Evolutionary conservation across 768 basidiomycete genomes (phyloP).

Genomic region (Cyclocybe aegerita): DNA sequence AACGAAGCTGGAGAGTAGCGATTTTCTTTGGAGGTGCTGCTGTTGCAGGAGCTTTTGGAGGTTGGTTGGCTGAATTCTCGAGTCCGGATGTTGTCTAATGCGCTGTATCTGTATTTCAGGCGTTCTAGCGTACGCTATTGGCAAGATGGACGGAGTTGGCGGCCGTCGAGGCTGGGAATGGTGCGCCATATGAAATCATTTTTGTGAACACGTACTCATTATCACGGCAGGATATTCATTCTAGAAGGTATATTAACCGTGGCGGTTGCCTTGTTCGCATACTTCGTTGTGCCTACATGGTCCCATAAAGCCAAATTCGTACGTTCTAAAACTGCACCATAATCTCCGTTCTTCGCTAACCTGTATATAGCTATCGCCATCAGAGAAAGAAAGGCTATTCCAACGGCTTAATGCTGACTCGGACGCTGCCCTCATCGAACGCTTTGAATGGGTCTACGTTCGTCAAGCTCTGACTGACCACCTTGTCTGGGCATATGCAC

Average conservation of each 20-base stretch:
- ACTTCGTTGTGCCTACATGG: conserved; percentile 60
- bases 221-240: conserved; percentile 51
- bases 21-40: conserved; percentile 64
- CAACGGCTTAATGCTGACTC: conserved; percentile 50
- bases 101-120: conserved; percentile 27
- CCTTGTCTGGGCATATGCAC: conserved; percentile 58
- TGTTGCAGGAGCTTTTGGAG: conserved; percentile 64
- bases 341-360: conserved; percentile 16
- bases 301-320: conserved; percentile 58
- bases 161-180: conserved; percentile 63
- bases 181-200: conserved; percentile 20
- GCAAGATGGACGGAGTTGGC: conserved; percentile 61
- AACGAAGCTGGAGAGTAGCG: conserved; percentile 61
- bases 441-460: conserved; percentile 58
- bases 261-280: conserved; percentile 43
- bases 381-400: conserved; percentile 49
- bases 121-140: conserved; percentile 57
- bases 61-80: conserved; percentile 21
- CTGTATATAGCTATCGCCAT: conserved; percentile 47
- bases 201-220: neutral
- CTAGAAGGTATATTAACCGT: conserved; percentile 55
- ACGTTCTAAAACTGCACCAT: conserved; percentile 14
- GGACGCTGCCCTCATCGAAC: conserved; percentile 52
- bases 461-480: conserved; percentile 56
- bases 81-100: no score